Conservation (phyloP, 129 eudicot genomes). For the Glebionis coronaria region DNA sequence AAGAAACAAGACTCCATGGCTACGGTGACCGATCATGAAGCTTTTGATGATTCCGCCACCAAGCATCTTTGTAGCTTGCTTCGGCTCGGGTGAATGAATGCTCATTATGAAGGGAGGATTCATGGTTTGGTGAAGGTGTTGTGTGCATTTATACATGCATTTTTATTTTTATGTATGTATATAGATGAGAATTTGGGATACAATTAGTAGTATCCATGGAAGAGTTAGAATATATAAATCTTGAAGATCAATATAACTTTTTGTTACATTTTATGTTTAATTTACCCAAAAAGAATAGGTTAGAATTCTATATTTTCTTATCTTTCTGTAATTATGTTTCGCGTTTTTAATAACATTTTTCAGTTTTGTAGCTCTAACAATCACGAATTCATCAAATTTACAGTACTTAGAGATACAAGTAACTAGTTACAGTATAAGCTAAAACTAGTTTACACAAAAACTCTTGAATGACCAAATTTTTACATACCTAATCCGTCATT, state of each 20-base stretch:
- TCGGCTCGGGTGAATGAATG: slow-evolving; percentile 40
- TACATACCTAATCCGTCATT: too few species aligned
- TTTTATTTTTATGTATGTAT: slow-evolving; percentile 6
- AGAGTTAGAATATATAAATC: slow-evolving; percentile 25
- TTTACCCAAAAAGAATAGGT: slow-evolving; percentile 15
- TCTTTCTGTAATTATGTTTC: background rate
- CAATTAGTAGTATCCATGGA: slow-evolving; percentile 16
- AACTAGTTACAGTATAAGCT: too few species aligned
- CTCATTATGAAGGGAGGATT: background rate
- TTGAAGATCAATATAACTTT: slow-evolving; percentile 20
- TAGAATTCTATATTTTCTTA: background rate
- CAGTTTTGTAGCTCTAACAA: background rate
- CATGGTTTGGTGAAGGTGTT: slow-evolving; percentile 15
- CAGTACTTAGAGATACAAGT: background rate
- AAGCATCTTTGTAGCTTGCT: slow-evolving; percentile 43
- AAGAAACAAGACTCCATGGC: slow-evolving; percentile 30
- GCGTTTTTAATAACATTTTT: background rate
- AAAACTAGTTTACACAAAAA: too few species aligned
- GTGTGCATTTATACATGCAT: slow-evolving; percentile 7
- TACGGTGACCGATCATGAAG: slow-evolving; percentile 23
- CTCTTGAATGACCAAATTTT: too few species aligned
- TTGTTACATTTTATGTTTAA: slow-evolving; percentile 20
- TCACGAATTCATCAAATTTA: background rate
- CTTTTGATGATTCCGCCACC: slow-evolving; percentile 42
- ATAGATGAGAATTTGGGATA: slow-evolving; percentile 12